Evolutionary conservation across 352 stramenopile genomes (phyloP), one percentile per base, ranked within the genome.

Genomic region (Pseudoperonospora humuli): DNA sequence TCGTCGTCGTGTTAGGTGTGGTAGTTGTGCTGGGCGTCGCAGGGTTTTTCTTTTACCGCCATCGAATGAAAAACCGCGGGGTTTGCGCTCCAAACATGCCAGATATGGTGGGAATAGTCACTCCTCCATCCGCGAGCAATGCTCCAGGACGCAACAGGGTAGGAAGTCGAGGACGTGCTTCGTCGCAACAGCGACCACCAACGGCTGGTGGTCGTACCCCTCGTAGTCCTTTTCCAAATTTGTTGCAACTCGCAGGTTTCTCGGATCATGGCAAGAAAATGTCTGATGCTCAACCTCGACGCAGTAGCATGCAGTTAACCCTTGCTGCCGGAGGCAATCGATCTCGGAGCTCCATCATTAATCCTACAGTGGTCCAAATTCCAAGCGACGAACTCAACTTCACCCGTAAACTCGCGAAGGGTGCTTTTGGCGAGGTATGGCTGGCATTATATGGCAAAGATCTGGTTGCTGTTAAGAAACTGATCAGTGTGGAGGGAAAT

Each of bases 341-440:
- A 39, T 50, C 49, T 10, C 43, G 54, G 13, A 61, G 24, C 37
- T 64, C 49, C 17, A 54, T 62, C n/a, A 64, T 73, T 39, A 76
- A 60, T 57, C 23, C 64, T 35, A 76, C 52, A 35, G 53, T 90
- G 10, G 28, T 67, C n/a, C 72, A 64, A 34, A 82, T 90, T 43
- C 45, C 65, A 18, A 70, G 51, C 33, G 52, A 79, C 11, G 75
- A 93, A 13, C 76, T 93, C 40, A 86, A 76, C 29, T 90, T 75
- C 55, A 93, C 77, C 17, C 71, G 77, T 0, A 77, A 71, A 48
- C 84, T 93, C 19, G 80, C 77, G 5, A 87, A 86, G 40, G 80
- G 80, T 8, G 73, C 80, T 34, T 88, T 87, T 31, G 77, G 77
- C 3, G 77, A 90, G 55, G 80, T 93, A 2, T 93, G 77, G 76